Percentiles rank a stretch among this genome's conserved stretches.
Evolutionary conservation across 2,329 filamentous ascomycete species (phyloP).

Genomic region (Ploettnerulaceae sp.): DNA sequence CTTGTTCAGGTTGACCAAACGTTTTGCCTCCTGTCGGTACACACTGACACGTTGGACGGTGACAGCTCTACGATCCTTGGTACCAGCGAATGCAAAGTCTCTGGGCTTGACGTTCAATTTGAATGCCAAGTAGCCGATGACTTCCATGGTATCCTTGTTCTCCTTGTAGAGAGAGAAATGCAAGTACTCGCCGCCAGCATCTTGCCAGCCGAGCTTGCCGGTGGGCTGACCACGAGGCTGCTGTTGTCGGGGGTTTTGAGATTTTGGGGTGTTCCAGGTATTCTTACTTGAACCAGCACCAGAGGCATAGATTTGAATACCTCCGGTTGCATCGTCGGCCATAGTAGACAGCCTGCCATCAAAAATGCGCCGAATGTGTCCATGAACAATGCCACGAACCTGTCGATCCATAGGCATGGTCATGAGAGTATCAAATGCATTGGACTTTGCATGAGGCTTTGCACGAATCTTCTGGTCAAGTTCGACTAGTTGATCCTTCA

Average conservation of each 20-base stretch:
- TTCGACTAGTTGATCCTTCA: slow-evolving; percentile 45
- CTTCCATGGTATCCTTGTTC: slow-evolving; percentile 75
- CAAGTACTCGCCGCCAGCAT: slow-evolving; percentile 64
- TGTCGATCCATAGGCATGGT: slow-evolving; percentile 57
- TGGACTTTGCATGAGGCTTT: slow-evolving; percentile 50
- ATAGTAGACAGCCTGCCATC: slow-evolving; percentile 56
- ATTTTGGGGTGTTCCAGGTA: neutral
- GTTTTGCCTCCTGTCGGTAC: slow-evolving; percentile 53
- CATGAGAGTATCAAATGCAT: slow-evolving; percentile 49
- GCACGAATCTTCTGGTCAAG: slow-evolving; percentile 51
- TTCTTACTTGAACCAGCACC: slow-evolving; percentile 17
- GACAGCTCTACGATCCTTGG: slow-evolving; percentile 66
- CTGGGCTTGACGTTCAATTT: slow-evolving; percentile 54
- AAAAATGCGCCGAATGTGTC: slow-evolving; percentile 56
- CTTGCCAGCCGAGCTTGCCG: slow-evolving; percentile 54
- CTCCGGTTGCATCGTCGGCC: slow-evolving; percentile 52
- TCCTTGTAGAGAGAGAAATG: slow-evolving; percentile 74
- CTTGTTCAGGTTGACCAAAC: slow-evolving; percentile 59
- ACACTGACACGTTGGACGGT: slow-evolving; percentile 64
- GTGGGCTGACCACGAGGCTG: slow-evolving; percentile 17
- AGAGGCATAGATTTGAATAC: slow-evolving; percentile 50
- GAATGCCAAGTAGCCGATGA: slow-evolving; percentile 55
- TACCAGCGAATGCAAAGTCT: slow-evolving; percentile 64
- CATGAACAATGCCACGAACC: slow-evolving; percentile 57
- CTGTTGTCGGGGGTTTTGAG: slow-evolving; percentile 14